A percentile compares a stretch with the other conserved stretches of the same genome.
Conservation (phyloP, 495 filamentous ascomycete species). For the Penicillium pancosmium region DNA sequence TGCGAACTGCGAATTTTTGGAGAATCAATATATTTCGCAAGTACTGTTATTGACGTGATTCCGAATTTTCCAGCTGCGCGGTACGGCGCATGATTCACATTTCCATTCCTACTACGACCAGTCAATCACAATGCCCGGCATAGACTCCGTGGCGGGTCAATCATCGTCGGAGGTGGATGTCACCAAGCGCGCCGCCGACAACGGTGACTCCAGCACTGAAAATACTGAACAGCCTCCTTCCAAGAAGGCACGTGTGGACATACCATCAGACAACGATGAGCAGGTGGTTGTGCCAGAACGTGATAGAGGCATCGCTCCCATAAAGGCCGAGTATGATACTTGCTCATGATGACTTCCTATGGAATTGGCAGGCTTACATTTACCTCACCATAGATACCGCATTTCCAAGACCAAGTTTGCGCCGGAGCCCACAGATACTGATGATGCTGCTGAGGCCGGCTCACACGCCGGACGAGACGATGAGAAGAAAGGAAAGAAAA, state of each 20-base stretch:
- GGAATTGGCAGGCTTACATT: background rate
- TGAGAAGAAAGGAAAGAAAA: slow-evolving; percentile 49
- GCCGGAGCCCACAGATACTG: slow-evolving; percentile 33
- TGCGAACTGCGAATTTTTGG: slow-evolving; percentile 16
- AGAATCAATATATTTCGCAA: slow-evolving; percentile 1
- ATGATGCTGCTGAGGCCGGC: slow-evolving; percentile 73
- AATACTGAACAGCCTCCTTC: slow-evolving; percentile 50
- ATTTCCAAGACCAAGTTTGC: slow-evolving; percentile 37
- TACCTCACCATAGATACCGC: slow-evolving; percentile 55
- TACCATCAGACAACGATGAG: slow-evolving; percentile 30
- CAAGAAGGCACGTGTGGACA: slow-evolving; percentile 63
- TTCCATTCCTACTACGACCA: background rate
- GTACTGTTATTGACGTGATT: background rate
- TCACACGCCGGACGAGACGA: slow-evolving; percentile 44
- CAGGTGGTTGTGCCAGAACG: slow-evolving; percentile 31
- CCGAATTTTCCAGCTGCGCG: background rate
- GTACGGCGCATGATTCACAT: background rate
- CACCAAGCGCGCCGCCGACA: slow-evolving; percentile 19
- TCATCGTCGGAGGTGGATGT: slow-evolving; percentile 12
- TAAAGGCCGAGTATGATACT: slow-evolving; percentile 77
- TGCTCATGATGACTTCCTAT: background rate
- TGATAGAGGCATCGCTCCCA: slow-evolving; percentile 71
- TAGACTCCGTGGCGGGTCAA: slow-evolving; percentile 17
- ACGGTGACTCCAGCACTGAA: slow-evolving; percentile 8
- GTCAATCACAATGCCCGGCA: slow-evolving; percentile 10